These are phyloP conservation scores for Eimeria acervulina DNA, from an alignment of 169 alveolate species.

Conservation along the genomic window DNA sequence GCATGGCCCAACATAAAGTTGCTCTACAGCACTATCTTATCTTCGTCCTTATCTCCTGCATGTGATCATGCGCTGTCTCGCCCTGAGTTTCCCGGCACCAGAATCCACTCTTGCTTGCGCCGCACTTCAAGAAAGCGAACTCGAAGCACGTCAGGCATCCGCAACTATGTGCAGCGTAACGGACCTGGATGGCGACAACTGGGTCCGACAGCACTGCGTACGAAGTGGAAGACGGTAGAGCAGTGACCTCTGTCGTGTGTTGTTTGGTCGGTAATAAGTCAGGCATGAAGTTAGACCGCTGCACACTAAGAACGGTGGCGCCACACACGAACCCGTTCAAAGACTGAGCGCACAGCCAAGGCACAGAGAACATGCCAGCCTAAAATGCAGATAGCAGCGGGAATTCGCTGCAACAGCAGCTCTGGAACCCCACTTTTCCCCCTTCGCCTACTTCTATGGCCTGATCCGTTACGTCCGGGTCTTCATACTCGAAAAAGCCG, in stretches of 20 bases:
- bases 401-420: neutral
- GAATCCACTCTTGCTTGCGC: neutral
- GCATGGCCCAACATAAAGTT: slow-evolving; percentile 64
- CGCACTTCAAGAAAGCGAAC: neutral
- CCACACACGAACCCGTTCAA: slow-evolving; percentile 84
- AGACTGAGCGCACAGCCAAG: slow-evolving; percentile 54
- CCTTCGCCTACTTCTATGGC: slow-evolving; percentile 89
- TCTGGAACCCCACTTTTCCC: neutral
- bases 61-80: neutral
- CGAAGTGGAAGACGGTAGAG: slow-evolving; percentile 91
- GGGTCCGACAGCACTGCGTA: slow-evolving; percentile 91
- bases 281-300: slow-evolving; percentile 80
- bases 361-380: neutral
- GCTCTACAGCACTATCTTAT: neutral
- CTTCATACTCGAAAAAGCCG: slow-evolving; percentile 94
- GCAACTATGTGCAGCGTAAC: neutral
- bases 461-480: slow-evolving; percentile 90
- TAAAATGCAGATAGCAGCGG: neutral
- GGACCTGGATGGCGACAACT: slow-evolving; percentile 87
- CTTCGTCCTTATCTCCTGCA: neutral
- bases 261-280: slow-evolving; percentile 16
- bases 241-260: slow-evolving; percentile 88
- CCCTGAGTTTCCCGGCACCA: neutral
- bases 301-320: slow-evolving; percentile 81
- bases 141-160: neutral